A percentile compares a stretch with the other conserved stretches of the same genome.
Evolutionary conservation across 2,329 filamentous ascomycete species (phyloP).

Genomic region (Ophiostoma australiae): DNA sequence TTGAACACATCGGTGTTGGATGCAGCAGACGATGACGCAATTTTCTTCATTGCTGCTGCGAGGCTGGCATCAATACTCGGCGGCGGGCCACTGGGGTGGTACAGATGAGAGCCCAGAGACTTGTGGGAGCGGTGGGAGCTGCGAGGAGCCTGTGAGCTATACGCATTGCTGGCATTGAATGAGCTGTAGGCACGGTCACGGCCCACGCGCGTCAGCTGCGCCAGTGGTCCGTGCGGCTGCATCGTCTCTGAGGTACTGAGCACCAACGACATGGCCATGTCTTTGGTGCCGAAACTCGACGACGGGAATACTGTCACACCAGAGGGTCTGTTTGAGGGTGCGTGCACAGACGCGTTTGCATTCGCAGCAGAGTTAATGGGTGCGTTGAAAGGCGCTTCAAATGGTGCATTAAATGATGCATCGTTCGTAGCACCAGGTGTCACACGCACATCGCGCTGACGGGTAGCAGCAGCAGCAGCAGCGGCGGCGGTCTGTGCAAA

Average conservation of each 20-base stretch:
- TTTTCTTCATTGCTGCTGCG: background rate
- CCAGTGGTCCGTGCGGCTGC: constrained; percentile 58
- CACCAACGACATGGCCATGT: constrained; percentile 59
- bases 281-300: constrained; percentile 53
- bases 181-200: constrained; percentile 14
- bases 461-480: constrained; percentile 31
- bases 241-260: constrained; percentile 61
- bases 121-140: background rate
- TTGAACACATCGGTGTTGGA: background rate
- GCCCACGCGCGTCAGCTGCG: constrained; percentile 46
- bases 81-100: constrained; percentile 5
- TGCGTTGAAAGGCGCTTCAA: background rate
- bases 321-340: background rate
- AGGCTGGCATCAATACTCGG: constrained; percentile 5
- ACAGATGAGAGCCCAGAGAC: constrained; percentile 23
- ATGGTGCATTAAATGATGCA: background rate
- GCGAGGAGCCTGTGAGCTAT: constrained; percentile 31
- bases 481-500: constrained; percentile 44
- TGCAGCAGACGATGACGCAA: background rate
- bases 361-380: background rate
- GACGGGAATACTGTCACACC: constrained; percentile 22
- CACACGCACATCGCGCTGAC: constrained; percentile 39
- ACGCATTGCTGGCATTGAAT: background rate
- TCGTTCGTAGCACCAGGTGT: constrained; percentile 34
- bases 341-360: background rate